Percentiles rank a stretch among this genome's conserved stretches.
These are phyloP conservation scores for Thamnidium elegans DNA, from an alignment of 192 early-diverging fungal species.

Conservation along the genomic window DNA sequence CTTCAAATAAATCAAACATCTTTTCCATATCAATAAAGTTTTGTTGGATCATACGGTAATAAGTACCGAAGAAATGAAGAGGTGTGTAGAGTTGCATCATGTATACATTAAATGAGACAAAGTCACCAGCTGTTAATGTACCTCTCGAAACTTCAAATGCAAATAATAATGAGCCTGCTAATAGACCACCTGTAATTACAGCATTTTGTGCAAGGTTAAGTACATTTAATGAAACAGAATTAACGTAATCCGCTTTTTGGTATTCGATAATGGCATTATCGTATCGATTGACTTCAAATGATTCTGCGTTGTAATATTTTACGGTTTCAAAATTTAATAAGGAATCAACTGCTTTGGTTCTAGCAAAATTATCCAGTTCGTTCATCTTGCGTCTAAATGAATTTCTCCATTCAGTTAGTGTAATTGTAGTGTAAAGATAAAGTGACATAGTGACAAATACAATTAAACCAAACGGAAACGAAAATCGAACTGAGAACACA, in stretches of 20 bases:
- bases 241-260: constrained; percentile 83
- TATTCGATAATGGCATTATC: constrained; percentile 73
- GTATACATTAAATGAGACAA: constrained; percentile 87
- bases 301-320: constrained; percentile 92
- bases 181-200: constrained; percentile 81
- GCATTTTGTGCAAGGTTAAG: constrained; percentile 85
- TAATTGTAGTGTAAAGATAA: constrained; percentile 77
- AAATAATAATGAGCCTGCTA: constrained; percentile 78
- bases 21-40: constrained; percentile 97
- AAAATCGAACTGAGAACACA: constrained; percentile 66
- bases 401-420: constrained; percentile 87
- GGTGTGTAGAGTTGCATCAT: constrained; percentile 88
- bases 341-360: constrained; percentile 86
- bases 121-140: constrained; percentile 73
- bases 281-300: constrained; percentile 80
- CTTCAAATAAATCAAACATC: constrained; percentile 82
- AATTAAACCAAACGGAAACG: constrained; percentile 73
- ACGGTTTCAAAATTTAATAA: constrained; percentile 98
- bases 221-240: constrained; percentile 66
- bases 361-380: constrained; percentile 80
- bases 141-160: constrained; percentile 75
- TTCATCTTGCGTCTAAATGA: constrained; percentile 78
- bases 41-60: constrained; percentile 91
- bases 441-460: constrained; percentile 83
- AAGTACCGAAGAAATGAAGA: constrained; percentile 86